Evolutionary conservation across 345 rosid species (phyloP), one percentile per base, ranked within the genome.

Genomic region (Lumnitzera littorea): DNA sequence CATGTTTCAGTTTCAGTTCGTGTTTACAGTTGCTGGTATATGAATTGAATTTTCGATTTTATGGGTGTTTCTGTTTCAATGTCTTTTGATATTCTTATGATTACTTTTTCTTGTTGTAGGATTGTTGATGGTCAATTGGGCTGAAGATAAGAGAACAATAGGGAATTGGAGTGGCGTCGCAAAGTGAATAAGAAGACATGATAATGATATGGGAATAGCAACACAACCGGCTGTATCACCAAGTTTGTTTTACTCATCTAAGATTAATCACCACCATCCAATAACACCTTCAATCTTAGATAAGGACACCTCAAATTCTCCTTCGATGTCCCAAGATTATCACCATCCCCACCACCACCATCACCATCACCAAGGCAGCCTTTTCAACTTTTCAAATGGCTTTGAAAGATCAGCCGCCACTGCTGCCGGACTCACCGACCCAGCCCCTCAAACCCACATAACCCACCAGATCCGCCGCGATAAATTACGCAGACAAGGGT

Each of bases 301-400:
- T 16, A 50, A 16, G 5, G 20, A 50, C 20, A 13, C 10, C 7
- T 14, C 5, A 14, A 16, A 7, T 14, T 14, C 15, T 7, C 1
- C 12, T 53, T 20, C 56, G 4, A 53, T 53, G 56, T 53, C 56
- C 15, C 56, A 53, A 23, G 56, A 53, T 23, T 53, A 23, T 36
- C 43, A 36, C 43, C 43, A 36, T 36, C 7, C 43, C 9, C 43
- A 36, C 43, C 36, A 29, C 36, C 43, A 36, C 43, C 43, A 61
- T 27, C 64, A 24, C 53, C 68, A 57, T 58, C 60, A 49, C 68
- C 23, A 64, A 81, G 77, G 77, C 69, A 84, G 78, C 52, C 75
- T 86, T 73, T 85, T 84, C 66, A 66, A 73, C 71, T 84, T 83
- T 87, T 73, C 98, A 58, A 80, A 86, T 82, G 96, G 79, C 54